These are phyloP conservation scores for Patellifolia procumbens DNA, from an alignment of 179 eudicot species.

Conservation along the genomic window DNA sequence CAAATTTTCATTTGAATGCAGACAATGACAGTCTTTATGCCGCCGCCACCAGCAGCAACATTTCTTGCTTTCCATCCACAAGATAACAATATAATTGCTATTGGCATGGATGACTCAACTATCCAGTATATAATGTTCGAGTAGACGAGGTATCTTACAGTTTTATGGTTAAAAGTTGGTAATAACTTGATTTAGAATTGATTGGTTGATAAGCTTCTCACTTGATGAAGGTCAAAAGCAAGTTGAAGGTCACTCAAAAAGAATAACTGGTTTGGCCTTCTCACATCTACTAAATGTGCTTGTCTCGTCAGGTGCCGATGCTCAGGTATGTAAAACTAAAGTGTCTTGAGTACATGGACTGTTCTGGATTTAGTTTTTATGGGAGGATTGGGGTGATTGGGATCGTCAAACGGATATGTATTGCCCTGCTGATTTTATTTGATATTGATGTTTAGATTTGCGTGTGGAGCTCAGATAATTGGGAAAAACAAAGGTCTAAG, in stretches of 20 bases:
- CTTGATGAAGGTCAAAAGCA: constrained; percentile 81
- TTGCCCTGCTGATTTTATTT: constrained; percentile 1
- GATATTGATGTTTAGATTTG: constrained; percentile 50
- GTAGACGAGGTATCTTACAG: constrained; percentile 74
- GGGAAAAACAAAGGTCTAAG: constrained; percentile 82
- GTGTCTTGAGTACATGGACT: background rate
- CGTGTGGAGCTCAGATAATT: constrained; percentile 80
- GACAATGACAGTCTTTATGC: constrained; percentile 98
- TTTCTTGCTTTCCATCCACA: constrained; percentile 97
- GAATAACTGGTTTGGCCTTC: constrained; percentile 96
- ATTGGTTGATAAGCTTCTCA: constrained; percentile 1
- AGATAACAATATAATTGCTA: constrained; percentile 91
- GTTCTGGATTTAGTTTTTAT: background rate
- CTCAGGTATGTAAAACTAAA: constrained; percentile 56
- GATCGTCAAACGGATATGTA: background rate
- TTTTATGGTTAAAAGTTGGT: background rate
- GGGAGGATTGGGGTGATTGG: background rate
- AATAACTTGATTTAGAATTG: constrained; percentile 1
- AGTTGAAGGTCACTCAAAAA: constrained; percentile 90
- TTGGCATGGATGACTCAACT: constrained; percentile 97
- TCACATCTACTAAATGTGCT: constrained; percentile 74
- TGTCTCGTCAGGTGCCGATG: constrained; percentile 97
- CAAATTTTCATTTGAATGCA: constrained; percentile 39
- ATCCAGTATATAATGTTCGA: constrained; percentile 92
- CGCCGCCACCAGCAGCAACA: constrained; percentile 97